A percentile compares a stretch with the other conserved stretches of the same genome.
These are phyloP conservation scores for Barnettozyma sp. DNA, from an alignment of 805 yeast species.

Conservation along the genomic window DNA sequence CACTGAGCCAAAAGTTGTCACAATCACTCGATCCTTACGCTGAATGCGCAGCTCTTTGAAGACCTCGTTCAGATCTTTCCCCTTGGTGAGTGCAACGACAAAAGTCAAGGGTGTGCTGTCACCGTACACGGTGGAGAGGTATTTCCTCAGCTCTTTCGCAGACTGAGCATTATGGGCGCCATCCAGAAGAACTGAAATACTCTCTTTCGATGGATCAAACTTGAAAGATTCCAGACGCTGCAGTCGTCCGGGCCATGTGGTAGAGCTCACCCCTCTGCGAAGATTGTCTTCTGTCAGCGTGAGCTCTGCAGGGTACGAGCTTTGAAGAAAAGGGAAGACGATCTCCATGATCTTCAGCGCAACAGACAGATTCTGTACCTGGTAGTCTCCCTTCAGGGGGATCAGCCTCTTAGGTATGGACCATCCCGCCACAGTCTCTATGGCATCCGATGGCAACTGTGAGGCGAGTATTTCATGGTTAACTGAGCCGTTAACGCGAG, in stretches of 20 bases:
- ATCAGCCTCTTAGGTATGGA: slow-evolving; percentile 22
- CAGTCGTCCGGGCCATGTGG: slow-evolving; percentile 85
- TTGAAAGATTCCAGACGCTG: no score
- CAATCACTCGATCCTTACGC: slow-evolving; percentile 48
- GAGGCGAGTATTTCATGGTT: slow-evolving; percentile 20
- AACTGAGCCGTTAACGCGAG: slow-evolving; percentile 28
- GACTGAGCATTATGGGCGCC: slow-evolving; percentile 94
- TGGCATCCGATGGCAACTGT: slow-evolving; percentile 15
- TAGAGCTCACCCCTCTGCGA: slow-evolving; percentile 43
- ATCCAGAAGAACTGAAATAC: slow-evolving; percentile 49
- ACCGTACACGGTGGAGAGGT: slow-evolving; percentile 31
- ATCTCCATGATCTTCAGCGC: slow-evolving; percentile 52
- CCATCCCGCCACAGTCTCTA: slow-evolving; percentile 30
- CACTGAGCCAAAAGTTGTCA: slow-evolving; percentile 60
- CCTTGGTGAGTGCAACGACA: slow-evolving; percentile 69
- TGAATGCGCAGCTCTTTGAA: slow-evolving; percentile 40
- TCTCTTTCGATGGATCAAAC: slow-evolving; percentile 29
- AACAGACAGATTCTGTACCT: slow-evolving; percentile 58
- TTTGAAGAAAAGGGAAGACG: slow-evolving; percentile 21
- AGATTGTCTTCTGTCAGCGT: slow-evolving; percentile 32
- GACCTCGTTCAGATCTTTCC: slow-evolving; percentile 53
- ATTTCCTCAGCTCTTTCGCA: slow-evolving; percentile 61
- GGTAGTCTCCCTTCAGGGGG: slow-evolving; percentile 74
- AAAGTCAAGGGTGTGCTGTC: slow-evolving; percentile 33
- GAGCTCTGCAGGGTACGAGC: slow-evolving; percentile 20